These are phyloP conservation scores for Antarctomyces pellizariae DNA, from an alignment of 495 filamentous ascomycete genomes.

Conservation along the genomic window DNA sequence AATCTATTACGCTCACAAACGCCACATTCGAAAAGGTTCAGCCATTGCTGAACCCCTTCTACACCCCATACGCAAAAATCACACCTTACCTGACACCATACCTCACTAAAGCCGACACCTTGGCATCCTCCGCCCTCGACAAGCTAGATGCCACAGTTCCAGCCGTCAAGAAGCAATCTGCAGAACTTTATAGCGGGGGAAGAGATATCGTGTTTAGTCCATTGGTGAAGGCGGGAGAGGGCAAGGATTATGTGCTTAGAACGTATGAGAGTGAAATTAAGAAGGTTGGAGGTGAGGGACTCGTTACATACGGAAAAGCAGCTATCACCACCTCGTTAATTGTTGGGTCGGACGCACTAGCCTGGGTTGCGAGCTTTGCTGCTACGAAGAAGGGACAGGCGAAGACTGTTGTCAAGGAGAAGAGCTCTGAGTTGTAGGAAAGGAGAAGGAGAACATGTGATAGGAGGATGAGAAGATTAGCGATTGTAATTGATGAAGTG, in stretches of 20 bases:
- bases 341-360: slow-evolving; percentile 41
- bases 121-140: slow-evolving; percentile 51
- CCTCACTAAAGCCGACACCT: slow-evolving; percentile 51
- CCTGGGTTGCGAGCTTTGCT: slow-evolving; percentile 30
- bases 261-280: slow-evolving; percentile 54
- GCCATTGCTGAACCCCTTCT: slow-evolving; percentile 56
- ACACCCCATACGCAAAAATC: slow-evolving; percentile 48
- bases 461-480: too few relatives aligned
- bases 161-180: slow-evolving; percentile 66
- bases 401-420: slow-evolving; percentile 31
- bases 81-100: slow-evolving; percentile 72
- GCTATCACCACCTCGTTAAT: slow-evolving; percentile 48
- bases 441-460: too few relatives aligned
- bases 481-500: too few relatives aligned
- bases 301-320: slow-evolving; percentile 49
- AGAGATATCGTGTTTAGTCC: slow-evolving; percentile 42
- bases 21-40: slow-evolving; percentile 41
- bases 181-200: slow-evolving; percentile 45
- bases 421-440: too few relatives aligned
- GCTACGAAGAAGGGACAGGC: slow-evolving; percentile 35
- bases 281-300: slow-evolving; percentile 46
- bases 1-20: slow-evolving; percentile 48
- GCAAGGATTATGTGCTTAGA: slow-evolving; percentile 50
- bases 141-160: slow-evolving; percentile 64
- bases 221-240: slow-evolving; percentile 35